phyloP scores from a whole-genome alignment of 2,329 filamentous ascomycete genomes.

The Aureobasidium sp. region DNA sequence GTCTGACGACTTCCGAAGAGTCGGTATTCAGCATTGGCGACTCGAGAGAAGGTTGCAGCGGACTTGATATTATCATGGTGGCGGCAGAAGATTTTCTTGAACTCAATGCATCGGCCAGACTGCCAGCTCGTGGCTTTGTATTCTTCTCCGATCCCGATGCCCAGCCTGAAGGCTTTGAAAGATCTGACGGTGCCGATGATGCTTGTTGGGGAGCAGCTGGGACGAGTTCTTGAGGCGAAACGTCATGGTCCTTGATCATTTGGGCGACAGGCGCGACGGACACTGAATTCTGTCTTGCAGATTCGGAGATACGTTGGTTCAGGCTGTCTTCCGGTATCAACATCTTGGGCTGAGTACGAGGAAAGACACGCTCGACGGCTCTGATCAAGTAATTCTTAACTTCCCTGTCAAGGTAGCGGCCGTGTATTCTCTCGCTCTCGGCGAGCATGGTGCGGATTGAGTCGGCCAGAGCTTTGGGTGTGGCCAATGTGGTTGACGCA shows the following conservation, averaged over 20 bases:
- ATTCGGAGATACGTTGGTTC: background rate
- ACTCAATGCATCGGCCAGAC: background rate
- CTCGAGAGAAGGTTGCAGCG: background rate
- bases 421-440: background rate
- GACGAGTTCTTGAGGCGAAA: background rate
- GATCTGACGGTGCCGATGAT: background rate
- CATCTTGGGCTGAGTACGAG: background rate
- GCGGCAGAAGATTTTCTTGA: background rate
- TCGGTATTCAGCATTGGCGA: background rate
- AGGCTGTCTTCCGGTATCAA: background rate
- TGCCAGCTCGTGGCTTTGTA: background rate
- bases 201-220: background rate
- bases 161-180: background rate
- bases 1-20: background rate
- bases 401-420: background rate
- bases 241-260: background rate
- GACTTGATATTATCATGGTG: background rate
- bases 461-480: conserved; percentile 1
- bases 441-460: background rate
- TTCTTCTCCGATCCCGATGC: background rate
- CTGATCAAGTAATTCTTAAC: background rate
- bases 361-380: background rate
- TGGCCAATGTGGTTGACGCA: background rate
- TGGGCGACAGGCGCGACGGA: background rate
- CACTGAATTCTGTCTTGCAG: background rate